Base-by-base conservation (phyloP, 345 rosid genomes). In the Brassica rapa region DNA sequence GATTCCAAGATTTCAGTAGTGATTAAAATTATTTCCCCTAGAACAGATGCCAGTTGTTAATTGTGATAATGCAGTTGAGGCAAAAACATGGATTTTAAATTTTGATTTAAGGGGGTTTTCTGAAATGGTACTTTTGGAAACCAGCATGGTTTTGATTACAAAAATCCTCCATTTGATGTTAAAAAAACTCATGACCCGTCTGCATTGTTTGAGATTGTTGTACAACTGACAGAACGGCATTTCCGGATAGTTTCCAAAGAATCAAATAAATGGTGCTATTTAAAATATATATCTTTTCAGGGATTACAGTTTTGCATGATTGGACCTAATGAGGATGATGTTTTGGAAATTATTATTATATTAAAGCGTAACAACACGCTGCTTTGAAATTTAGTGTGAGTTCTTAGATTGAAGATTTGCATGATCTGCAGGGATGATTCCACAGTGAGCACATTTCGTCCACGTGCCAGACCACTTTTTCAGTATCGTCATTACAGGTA, bases 401-500 rank as follows among this genome's bases (percentile, higher is more conserved):
- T 32, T 70, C 69, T 70, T 32, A 65, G 29, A 70, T 65, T 65
- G 62, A 64, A 15, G 27, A 51, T 65, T 83, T 80, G 70, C 71
- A 60, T 74, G 61, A 27, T 80, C 76, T 84, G 82, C 88, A 96
- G 99, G 99, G 97, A 91, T 73, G 92, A 96, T 79, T 84, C 96
- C 85, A 88, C 98, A 62, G 86, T 83, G 55, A 88, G 87, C 84
- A 96, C 96, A 75, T 96, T 93, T 62, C 96, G 96, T 59, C 98
- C 97, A 63, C 98, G 95, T 78, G 94, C 97, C 80, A 85, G 91
- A 32, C 92, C 75, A 19, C 98, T 96, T 65, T 96, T 96, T 90
- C 99, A 93, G 73, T 96, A 96, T 77, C 98, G 98, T 77, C 93
- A 90, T 68, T 96, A 96, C 86, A 93, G 99, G 99, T 92, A 82